Evolutionary conservation across 257 asterid genomes (phyloP).

Genomic region (Penstemon barbatus): DNA sequence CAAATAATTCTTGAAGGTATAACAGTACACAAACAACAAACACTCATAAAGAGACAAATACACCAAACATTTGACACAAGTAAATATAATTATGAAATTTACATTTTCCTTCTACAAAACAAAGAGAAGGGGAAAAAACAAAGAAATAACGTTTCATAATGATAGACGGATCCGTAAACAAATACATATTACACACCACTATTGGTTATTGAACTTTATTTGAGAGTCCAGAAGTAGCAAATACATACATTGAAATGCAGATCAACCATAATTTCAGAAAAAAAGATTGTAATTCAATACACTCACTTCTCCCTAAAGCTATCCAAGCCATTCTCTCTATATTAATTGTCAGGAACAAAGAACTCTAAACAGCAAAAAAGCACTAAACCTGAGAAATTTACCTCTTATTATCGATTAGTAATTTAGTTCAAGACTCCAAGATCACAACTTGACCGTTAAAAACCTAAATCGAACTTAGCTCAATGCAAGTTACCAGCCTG

Average conservation of each 20-base stretch:
- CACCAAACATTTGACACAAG: background rate
- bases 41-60: background rate
- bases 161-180: no score
- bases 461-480: slow-evolving; percentile 9
- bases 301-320: background rate
- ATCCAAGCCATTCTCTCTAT: background rate
- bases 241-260: background rate
- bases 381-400: background rate
- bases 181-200: background rate
- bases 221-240: background rate
- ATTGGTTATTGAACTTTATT: background rate
- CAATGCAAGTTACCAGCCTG: slow-evolving; percentile 20
- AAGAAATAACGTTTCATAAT: no score
- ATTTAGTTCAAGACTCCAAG: background rate
- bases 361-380: background rate
- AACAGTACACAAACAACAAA: background rate
- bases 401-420: background rate
- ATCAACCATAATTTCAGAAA: background rate
- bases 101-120: background rate
- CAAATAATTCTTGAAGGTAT: slow-evolving; percentile 1
- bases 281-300: slow-evolving; percentile 2
- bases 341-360: background rate
- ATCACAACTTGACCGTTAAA: slow-evolving; percentile 8
- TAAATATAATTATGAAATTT: background rate
- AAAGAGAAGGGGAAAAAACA: background rate